Evolutionary conservation across 768 basidiomycete genomes (phyloP).

Genomic region (Suillus subaureus): DNA sequence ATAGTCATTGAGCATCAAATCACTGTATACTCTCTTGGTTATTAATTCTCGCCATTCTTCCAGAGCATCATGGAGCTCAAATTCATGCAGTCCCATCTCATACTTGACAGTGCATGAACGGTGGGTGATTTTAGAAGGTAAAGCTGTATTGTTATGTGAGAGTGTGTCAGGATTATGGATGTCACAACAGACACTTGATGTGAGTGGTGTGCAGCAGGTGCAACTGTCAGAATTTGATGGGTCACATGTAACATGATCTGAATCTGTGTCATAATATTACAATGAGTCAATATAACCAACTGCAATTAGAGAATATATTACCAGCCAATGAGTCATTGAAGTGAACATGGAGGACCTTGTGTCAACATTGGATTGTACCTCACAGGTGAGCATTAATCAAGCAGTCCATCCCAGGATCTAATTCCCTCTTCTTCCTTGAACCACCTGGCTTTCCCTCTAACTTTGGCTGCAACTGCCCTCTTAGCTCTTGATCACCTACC

Average conservation of each 20-base stretch:
- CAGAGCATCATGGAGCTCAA: not conserved
- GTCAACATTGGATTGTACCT: not conserved
- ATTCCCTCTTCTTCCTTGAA: not conserved
- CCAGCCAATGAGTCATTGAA: not conserved
- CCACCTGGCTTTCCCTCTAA: not conserved
- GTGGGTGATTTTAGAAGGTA: not conserved
- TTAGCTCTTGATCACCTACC: not conserved
- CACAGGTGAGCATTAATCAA: not conserved
- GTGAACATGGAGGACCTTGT: not conserved
- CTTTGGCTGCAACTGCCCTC: not conserved
- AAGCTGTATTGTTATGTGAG: not conserved
- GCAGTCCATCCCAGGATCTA: not conserved
- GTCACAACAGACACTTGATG: not conserved
- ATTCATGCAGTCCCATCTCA: not conserved
- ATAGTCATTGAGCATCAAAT: not conserved
- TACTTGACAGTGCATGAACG: not conserved
- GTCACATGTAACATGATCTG: not conserved
- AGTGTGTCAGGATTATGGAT: not conserved
- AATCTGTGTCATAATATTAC: not conserved
- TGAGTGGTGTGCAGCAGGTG: not conserved
- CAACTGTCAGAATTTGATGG: not conserved
- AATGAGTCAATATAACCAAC: not conserved
- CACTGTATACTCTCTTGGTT: not conserved
- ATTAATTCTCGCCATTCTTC: not conserved
- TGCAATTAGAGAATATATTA: not conserved